Evolutionary conservation across 345 rosid genomes (phyloP).

Genomic region (Bruguiera gymnorhiza): DNA sequence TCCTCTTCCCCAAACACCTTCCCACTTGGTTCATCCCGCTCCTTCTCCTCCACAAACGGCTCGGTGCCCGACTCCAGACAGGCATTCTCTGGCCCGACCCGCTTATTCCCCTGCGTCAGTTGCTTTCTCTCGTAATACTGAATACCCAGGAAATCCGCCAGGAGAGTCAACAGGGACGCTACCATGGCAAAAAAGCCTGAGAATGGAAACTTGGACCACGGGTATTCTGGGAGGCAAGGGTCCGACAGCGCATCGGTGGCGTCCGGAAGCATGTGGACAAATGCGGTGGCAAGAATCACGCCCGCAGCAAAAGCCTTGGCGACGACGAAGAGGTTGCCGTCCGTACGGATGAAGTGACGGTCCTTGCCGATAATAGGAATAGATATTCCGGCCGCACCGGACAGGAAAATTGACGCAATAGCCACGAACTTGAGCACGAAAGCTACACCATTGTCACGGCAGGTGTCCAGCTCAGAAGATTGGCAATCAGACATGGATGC

Average conservation of each 20-base stretch:
- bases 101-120: conserved; percentile 26
- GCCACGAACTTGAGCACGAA: conserved; percentile 60
- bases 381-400: conserved; percentile 59
- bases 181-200: conserved; percentile 84
- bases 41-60: conserved; percentile 31
- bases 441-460: conserved; percentile 63
- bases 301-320: conserved; percentile 93
- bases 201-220: conserved; percentile 84
- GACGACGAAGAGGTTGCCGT: conserved; percentile 61
- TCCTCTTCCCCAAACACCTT: conserved; percentile 86
- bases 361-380: conserved; percentile 67
- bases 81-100: conserved; percentile 27
- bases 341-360: conserved; percentile 55
- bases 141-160: conserved; percentile 78
- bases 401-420: conserved; percentile 63
- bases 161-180: conserved; percentile 65
- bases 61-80: conserved; percentile 44
- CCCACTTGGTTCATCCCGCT: conserved; percentile 6
- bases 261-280: conserved; percentile 83
- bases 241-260: conserved; percentile 56
- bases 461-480: conserved; percentile 42
- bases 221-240: conserved; percentile 66
- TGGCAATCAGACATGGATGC: conserved; percentile 43
- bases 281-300: conserved; percentile 90
- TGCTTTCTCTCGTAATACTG: conserved; percentile 88